Percentiles rank a stretch among this genome's conserved stretches.
phyloP scores from a whole-genome alignment of 345 rosid species.

The Populus ilicifolia region DNA sequence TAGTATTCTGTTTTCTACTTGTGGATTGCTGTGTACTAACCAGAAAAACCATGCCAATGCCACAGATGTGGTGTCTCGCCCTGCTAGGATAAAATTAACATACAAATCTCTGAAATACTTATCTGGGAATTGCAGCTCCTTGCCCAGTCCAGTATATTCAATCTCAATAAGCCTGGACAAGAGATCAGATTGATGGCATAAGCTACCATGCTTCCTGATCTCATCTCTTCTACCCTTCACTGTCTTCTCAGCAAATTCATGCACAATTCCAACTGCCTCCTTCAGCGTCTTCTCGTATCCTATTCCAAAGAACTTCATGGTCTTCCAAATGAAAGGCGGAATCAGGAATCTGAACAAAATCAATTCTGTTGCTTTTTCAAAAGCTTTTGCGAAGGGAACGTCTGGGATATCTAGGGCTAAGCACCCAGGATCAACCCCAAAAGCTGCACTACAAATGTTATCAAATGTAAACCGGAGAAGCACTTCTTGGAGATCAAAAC shows the following conservation, averaged over 20 bases:
- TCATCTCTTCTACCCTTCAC: slow-evolving; percentile 29
- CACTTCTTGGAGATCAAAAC: slow-evolving; percentile 70
- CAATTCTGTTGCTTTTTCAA: slow-evolving; percentile 73
- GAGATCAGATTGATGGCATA: slow-evolving; percentile 46
- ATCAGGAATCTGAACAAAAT: slow-evolving; percentile 55
- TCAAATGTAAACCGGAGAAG: slow-evolving; percentile 72
- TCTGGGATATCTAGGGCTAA: slow-evolving; percentile 50
- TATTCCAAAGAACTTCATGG: slow-evolving; percentile 50
- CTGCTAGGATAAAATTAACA: slow-evolving; percentile 64
- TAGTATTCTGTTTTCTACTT: slow-evolving; percentile 54
- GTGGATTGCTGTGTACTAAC: slow-evolving; percentile 45
- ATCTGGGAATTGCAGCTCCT: slow-evolving; percentile 23
- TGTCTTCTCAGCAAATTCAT: slow-evolving; percentile 43
- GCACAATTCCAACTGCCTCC: slow-evolving; percentile 54
- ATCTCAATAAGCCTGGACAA: slow-evolving; percentile 55
- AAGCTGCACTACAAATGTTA: slow-evolving; percentile 58
- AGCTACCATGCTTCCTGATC: background rate
- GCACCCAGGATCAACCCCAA: slow-evolving; percentile 72
- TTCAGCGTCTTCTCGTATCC: slow-evolving; percentile 61
- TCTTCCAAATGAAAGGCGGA: slow-evolving; percentile 67
- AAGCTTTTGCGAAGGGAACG: slow-evolving; percentile 70
- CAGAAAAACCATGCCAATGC: slow-evolving; percentile 79
- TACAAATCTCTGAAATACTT: slow-evolving; percentile 60
- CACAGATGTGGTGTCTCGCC: slow-evolving; percentile 75
- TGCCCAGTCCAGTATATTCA: slow-evolving; percentile 22